Evolutionary conservation across 768 basidiomycete genomes (phyloP), one percentile per base, ranked within the genome.

Genomic region (Suillus alpinus): DNA sequence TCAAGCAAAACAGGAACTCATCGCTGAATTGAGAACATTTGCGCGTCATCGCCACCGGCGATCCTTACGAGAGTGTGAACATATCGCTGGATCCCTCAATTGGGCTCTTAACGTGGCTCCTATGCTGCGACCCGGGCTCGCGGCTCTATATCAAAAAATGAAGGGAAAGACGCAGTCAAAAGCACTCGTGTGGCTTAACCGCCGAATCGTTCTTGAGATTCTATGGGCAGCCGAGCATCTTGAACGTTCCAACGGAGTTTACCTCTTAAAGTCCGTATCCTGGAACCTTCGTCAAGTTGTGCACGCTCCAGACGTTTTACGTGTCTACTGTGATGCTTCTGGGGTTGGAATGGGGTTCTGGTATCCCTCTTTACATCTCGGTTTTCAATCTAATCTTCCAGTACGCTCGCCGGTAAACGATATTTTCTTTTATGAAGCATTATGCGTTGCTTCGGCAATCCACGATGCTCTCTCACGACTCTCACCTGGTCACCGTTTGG

Each of bases 61-160:
- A 6, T 18, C 59, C n/a, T 49, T 64, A 2, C 32, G 63, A 1
- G 67, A 76, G 0, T 78, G 66, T 56, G 67, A 74, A 57, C 51
- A 51, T 1, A 56, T 80, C 0, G 69, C 70, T 4, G 0, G 78
- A 78, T 0, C 79, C 75, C 73, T 71, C 20, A 80, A 80, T 52
- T 81, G 79, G 78, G 59, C 65, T 0, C 65, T 81, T 23, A 80
- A 80, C 53, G 72, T 73, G 20, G 76, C 64, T 55, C 78, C 77
- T 0, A 65, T 73, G 0, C 64, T 80, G 0, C 61, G 67, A 0
- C 79, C 78, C 0, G 65, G 60, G 1, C 66, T 81, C 0, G 70
- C 60, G n/a, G 59, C 62, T 1, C 9, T 78, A 2, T 80, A 80
- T 57, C 58, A 56, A 0, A 78, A 79, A 55, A 73, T 74, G 2